Conservation (phyloP, 176 grass and related monocot genomes). For the Aegilops longissima region DNA sequence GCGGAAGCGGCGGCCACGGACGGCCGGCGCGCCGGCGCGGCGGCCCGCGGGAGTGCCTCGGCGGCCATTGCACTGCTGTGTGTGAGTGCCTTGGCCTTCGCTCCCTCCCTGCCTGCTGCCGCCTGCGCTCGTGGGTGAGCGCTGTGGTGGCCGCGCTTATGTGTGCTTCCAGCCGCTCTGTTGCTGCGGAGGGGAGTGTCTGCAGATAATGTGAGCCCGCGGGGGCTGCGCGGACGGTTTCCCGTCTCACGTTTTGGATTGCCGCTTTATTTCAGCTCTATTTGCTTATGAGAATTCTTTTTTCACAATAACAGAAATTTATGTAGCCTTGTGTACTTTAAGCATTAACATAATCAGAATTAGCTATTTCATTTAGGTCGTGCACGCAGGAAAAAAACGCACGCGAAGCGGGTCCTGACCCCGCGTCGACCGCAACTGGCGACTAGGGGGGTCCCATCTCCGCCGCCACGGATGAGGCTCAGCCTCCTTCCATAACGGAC, state of each 20-base stretch:
- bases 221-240: conserved; percentile 33
- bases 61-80: conserved; percentile 48
- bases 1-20: conserved; percentile 39
- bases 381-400: too few species aligned
- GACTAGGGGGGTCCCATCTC: too few species aligned
- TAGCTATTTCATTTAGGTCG: too few species aligned
- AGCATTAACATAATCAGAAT: too few species aligned
- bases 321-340: too few species aligned
- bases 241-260: conserved; percentile 58
- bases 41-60: conserved; percentile 47
- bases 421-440: too few species aligned
- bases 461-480: too few species aligned
- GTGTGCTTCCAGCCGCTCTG: neutral
- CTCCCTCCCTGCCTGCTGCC: conserved; percentile 12
- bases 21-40: conserved; percentile 30
- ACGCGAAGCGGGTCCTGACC: too few species aligned
- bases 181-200: neutral
- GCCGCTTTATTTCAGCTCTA: neutral
- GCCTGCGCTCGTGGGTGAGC: conserved; percentile 17
- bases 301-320: neutral
- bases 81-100: neutral
- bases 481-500: too few species aligned
- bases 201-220: conserved; percentile 44
- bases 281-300: neutral
- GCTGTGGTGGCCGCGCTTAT: conserved; percentile 5